phyloP scores from a whole-genome alignment of 1,139 yeast genomes.

The Kluyveromyces sp. region DNA sequence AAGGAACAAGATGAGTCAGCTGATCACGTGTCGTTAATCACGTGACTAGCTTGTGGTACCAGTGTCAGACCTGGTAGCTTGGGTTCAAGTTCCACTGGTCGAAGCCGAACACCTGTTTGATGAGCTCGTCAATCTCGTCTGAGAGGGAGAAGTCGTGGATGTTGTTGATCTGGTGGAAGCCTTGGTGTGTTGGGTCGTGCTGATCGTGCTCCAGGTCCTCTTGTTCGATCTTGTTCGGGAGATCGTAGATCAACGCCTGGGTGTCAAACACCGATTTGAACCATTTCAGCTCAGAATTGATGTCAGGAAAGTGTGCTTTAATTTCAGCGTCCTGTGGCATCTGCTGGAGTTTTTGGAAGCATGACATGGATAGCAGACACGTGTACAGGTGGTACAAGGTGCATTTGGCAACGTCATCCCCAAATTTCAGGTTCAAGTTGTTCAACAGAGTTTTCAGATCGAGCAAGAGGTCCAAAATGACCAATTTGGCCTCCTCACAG shows the following conservation, averaged over 20 bases:
- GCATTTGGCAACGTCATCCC: constrained; percentile 19
- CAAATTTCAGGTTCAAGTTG: constrained; percentile 24
- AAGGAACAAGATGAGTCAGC: no score
- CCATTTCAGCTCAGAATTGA: constrained; percentile 18
- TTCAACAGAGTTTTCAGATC: constrained; percentile 26
- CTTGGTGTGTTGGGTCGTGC: constrained; percentile 16
- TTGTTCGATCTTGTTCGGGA: constrained; percentile 25
- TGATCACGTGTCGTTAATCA: background rate
- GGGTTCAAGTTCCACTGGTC: constrained; percentile 13
- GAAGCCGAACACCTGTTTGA: constrained; percentile 28
- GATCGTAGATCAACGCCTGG: constrained; percentile 23
- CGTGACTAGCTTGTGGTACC: background rate
- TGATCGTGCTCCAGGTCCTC: constrained; percentile 21
- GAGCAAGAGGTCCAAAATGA: constrained; percentile 25
- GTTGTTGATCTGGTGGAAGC: constrained; percentile 19
- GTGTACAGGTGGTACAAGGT: constrained; percentile 30
- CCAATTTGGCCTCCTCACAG: constrained; percentile 25
- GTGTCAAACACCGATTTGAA: constrained; percentile 24
- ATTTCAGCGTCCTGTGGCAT: constrained; percentile 11
- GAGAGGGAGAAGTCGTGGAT: constrained; percentile 31
- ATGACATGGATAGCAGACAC: constrained; percentile 28
- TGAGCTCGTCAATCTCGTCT: constrained; percentile 32
- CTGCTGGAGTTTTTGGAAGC: constrained; percentile 21
- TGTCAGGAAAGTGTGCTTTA: constrained; percentile 10
- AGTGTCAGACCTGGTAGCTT: constrained; percentile 7